phyloP scores from a whole-genome alignment of 139 green algal species.

The Picochlorum sp. region DNA sequence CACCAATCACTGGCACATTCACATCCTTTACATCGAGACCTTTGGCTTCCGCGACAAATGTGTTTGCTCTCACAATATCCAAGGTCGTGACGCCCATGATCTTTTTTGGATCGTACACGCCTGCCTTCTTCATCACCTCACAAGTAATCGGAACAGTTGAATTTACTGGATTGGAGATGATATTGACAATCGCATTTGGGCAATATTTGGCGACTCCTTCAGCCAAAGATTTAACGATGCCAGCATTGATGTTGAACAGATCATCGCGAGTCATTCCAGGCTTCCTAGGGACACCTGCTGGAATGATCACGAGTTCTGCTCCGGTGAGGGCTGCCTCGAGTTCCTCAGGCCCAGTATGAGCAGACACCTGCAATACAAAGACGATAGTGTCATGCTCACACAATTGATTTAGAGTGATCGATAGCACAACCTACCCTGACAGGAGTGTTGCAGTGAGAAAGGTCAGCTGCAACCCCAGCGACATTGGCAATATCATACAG shows the following conservation, averaged over 20 bases:
- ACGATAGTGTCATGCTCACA: background rate
- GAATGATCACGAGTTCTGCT: conserved; percentile 91
- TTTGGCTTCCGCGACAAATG: conserved; percentile 58
- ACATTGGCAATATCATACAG: conserved; percentile 92
- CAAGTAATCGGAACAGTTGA: conserved; percentile 93
- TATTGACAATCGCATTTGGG: conserved; percentile 52
- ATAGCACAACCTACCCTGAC: conserved; percentile 37
- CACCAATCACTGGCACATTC: conserved; percentile 89
- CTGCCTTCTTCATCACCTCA: conserved; percentile 82
- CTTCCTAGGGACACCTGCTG: conserved; percentile 90
- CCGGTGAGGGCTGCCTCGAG: conserved; percentile 71
- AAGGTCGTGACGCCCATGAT: conserved; percentile 65
- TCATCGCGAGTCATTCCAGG: conserved; percentile 98
- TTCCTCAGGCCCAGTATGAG: conserved; percentile 68
- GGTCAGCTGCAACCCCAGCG: conserved; percentile 80
- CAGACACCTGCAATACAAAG: conserved; percentile 39
- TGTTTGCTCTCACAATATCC: conserved; percentile 80
- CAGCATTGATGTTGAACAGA: conserved; percentile 98
- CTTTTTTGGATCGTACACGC: conserved; percentile 59
- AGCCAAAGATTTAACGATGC: conserved; percentile 86
- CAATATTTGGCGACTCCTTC: conserved; percentile 67
- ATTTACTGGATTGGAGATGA: conserved; percentile 98
- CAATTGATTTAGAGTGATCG: background rate
- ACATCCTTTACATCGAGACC: conserved; percentile 69
- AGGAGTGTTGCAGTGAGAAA: conserved; percentile 88